phyloP scores from a whole-genome alignment of 139 green algal species.

The Tetradesmus obliquus region DNA sequence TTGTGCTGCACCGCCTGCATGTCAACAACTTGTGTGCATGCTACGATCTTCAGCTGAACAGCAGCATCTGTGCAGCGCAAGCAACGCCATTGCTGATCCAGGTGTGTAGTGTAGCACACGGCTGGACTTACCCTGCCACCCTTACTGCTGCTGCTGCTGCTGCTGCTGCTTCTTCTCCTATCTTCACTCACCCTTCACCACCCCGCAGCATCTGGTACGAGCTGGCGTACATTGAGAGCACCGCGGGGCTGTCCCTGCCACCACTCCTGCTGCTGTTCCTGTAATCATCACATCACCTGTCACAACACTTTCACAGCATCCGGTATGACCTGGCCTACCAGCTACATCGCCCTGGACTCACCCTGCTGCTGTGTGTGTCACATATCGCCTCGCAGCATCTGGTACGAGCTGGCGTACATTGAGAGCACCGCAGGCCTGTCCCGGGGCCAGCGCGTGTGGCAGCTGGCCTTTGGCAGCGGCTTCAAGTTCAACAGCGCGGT shows the following conservation, averaged over 20 bases:
- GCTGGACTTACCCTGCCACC: too few species aligned
- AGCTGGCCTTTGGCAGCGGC: constrained; percentile 86
- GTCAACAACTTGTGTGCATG: too few species aligned
- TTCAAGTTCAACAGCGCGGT: constrained; percentile 92
- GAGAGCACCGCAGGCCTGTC: constrained; percentile 35
- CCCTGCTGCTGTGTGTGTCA: not conserved
- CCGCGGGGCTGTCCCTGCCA: not conserved
- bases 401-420: constrained; percentile 49
- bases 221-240: constrained; percentile 50
- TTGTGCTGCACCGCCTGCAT: too few species aligned
- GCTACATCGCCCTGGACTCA: not conserved
- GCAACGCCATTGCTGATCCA: too few species aligned
- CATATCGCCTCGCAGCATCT: constrained; percentile 55
- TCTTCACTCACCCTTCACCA: too few species aligned
- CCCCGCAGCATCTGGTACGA: constrained; percentile 61
- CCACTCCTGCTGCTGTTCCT: too few species aligned
- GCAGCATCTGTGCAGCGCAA: too few species aligned
- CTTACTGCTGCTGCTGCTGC: not conserved
- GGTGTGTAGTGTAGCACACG: too few species aligned
- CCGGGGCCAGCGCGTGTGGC: constrained; percentile 51
- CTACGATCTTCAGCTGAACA: too few species aligned
- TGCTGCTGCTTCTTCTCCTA: too few species aligned
- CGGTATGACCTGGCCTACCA: not conserved
- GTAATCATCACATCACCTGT: too few species aligned
- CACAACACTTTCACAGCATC: too few species aligned